phyloP scores from a whole-genome alignment of 176 grass and related monocot species.

The Rhynchospora pubera region DNA sequence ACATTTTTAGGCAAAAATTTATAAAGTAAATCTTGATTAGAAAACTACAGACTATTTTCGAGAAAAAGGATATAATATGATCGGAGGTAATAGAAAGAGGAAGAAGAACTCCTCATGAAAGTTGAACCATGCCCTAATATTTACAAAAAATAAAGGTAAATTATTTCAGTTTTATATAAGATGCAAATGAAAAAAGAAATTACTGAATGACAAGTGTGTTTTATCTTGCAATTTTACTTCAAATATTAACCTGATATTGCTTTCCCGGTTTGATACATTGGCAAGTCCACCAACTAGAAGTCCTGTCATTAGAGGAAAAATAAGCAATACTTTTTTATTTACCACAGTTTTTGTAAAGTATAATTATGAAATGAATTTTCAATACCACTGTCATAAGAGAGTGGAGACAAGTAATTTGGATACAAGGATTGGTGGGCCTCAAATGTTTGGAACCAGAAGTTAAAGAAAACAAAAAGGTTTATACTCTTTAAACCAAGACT shows the following conservation, averaged over 20 bases:
- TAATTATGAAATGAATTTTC: not conserved
- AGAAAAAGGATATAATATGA: conserved; percentile 93
- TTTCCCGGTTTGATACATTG: conserved; percentile 78
- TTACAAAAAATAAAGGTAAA: conserved; percentile 17
- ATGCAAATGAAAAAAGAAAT: not conserved
- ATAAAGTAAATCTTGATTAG: not conserved
- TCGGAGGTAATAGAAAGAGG: conserved; percentile 89
- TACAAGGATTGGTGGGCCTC: not conserved
- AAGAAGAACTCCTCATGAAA: conserved; percentile 94
- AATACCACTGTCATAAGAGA: not conserved
- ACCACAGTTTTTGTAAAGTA: not conserved
- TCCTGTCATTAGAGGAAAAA: conserved; percentile 36
- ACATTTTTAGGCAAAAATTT: conserved; percentile 19
- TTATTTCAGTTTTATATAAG: conserved; percentile 3
- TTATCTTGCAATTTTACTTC: conserved; percentile 1
- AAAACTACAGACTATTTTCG: conserved; percentile 8
- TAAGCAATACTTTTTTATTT: not conserved
- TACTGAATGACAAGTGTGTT: not conserved
- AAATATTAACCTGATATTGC: conserved; percentile 56
- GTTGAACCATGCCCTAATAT: conserved; percentile 80
- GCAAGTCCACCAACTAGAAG: conserved; percentile 81
- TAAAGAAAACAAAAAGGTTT: not conserved
- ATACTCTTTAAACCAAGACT: not conserved
- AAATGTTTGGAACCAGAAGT: not conserved
- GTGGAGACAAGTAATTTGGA: not conserved